Evolutionary conservation across 2,329 filamentous ascomycete genomes (phyloP), one percentile per base, ranked within the genome.

Genomic region (Verticillium nubilum): DNA sequence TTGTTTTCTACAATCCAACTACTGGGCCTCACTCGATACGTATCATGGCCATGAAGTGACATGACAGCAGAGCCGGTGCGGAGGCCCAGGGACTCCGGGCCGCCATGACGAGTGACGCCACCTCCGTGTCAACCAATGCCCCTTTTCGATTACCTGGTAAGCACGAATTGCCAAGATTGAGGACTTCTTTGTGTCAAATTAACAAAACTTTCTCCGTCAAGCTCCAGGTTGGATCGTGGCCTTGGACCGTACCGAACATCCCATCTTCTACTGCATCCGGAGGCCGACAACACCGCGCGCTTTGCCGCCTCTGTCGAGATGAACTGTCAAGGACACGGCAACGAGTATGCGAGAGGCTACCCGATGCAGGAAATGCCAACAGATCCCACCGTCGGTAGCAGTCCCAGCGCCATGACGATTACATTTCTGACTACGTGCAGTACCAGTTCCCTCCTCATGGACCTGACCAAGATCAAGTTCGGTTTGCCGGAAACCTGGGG

Each of bases 381-480:
- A 15, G 54, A 35, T 23, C 35, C 54, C 19, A 56, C 54, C 19
- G 54, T 56, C 4, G 27, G 29, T 56, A 19, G 6, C 5, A 13
- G 13, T 12, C 47, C 19, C 6, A 19, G n/a, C 19, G n/a, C n/a
- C n/a, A n/a, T n/a, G n/a, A n/a, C n/a, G n/a, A n/a, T n/a, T n/a
- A n/a, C n/a, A n/a, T n/a, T 9, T 15, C 25, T 53, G 28, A 52
- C 23, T 54, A 26, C 52, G 35, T 64, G 52, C 67, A 86, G 81
- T 87, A 87, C 67, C 82, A 85, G 67, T 72, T 86, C 17, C 80
- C 82, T 52, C 79, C 82, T 52, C 75, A 37, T 17, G 15, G 77
- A 33, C 82, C 86, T 56, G 78, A 80, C 60, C 78, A 82, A 58
- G 82, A 86, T 52, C 85, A 87, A 64, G 83, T n/a, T 53, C 52